phyloP scores from a whole-genome alignment of 176 grass and related monocot species.

The Avena atlantica region DNA sequence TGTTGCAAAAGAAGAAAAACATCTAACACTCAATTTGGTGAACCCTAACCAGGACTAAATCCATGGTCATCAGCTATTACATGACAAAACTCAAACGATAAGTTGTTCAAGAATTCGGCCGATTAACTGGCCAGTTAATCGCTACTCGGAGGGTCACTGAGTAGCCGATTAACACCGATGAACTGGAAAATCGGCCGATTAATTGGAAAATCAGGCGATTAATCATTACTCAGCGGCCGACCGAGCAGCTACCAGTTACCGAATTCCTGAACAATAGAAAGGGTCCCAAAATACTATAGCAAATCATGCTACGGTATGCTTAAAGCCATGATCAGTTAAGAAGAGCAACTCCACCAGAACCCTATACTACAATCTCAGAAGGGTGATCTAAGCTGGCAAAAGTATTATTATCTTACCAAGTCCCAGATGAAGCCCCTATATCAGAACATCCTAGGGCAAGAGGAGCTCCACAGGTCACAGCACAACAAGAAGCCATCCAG shows the following conservation, averaged over 20 bases:
- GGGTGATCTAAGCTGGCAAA: not conserved
- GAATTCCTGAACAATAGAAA: not conserved
- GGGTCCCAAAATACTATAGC: not conserved
- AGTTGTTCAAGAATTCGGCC: too few relatives aligned
- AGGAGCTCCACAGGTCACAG: not conserved
- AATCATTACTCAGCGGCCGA: too few relatives aligned
- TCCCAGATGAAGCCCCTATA: not conserved
- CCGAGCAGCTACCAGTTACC: too few relatives aligned
- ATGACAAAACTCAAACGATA: not conserved
- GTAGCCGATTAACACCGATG: too few relatives aligned
- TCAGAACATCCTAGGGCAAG: not conserved
- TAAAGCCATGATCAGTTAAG: not conserved
- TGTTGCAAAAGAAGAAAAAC: not conserved
- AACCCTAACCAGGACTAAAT: not conserved
- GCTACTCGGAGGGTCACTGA: too few relatives aligned
- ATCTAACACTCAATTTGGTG: not conserved
- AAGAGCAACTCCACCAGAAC: not conserved
- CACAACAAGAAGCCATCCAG: slow-evolving; percentile 8
- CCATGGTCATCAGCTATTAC: not conserved
- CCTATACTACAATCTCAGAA: not conserved
- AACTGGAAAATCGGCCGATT: too few relatives aligned
- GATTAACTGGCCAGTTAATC: too few relatives aligned
- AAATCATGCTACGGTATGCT: not conserved
- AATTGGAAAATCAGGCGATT: too few relatives aligned
- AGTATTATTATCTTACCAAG: not conserved